phyloP scores from a whole-genome alignment of 805 yeast genomes.

The Saturnispora gosingensis region DNA sequence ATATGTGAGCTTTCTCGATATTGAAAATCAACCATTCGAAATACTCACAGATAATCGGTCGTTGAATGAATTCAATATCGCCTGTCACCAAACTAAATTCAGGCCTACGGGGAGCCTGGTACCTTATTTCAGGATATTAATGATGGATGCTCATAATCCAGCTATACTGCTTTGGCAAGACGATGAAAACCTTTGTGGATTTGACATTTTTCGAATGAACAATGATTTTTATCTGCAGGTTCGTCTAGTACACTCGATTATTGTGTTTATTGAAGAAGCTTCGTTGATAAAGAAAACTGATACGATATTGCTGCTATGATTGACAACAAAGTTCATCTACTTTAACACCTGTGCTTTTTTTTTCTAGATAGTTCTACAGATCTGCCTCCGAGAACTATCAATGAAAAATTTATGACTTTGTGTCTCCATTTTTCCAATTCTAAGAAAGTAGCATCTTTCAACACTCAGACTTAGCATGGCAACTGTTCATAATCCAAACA shows the following conservation, averaged over 20 bases:
- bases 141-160: conserved; percentile 10
- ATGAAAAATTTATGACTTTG: neutral
- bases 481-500: conserved; percentile 83
- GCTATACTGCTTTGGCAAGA: conserved; percentile 15
- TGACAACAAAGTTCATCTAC: neutral
- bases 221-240: neutral
- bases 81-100: neutral
- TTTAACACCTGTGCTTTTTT: neutral
- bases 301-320: neutral
- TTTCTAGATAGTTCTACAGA: neutral
- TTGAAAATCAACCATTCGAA: neutral
- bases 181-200: conserved; percentile 12
- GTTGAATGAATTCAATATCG: neutral
- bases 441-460: neutral
- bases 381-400: neutral
- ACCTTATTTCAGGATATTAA: conserved; percentile 10
- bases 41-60: neutral
- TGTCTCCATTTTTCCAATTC: neutral
- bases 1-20: neutral
- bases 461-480: conserved; percentile 46
- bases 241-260: conserved; percentile 10
- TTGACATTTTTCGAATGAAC: conserved; percentile 4
- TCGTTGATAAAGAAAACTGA: neutral
- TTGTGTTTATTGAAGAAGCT: conserved; percentile 8
- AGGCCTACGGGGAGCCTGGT: neutral